Evolutionary conservation across 306 rosid species (phyloP).

Genomic region (Luffa acutangula): DNA sequence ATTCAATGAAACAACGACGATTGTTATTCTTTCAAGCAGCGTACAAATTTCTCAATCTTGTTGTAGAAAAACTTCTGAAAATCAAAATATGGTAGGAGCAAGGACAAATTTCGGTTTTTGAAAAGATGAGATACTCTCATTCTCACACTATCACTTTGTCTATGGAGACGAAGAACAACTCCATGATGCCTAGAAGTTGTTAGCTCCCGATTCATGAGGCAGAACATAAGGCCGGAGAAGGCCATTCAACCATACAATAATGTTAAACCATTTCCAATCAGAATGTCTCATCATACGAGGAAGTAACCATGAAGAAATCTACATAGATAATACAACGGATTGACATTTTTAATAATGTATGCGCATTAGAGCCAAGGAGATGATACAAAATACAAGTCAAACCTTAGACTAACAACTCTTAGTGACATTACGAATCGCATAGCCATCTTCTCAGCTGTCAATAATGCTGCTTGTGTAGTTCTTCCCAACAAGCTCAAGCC

Average conservation of each 20-base stretch:
- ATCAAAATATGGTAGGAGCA: no score
- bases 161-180: neutral
- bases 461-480: neutral
- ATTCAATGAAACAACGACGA: no score
- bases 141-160: no score
- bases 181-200: neutral
- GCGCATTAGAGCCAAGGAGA: constrained; percentile 1
- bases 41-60: no score
- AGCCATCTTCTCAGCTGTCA: constrained; percentile 3
- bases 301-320: neutral
- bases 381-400: constrained; percentile 8
- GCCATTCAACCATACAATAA: neutral
- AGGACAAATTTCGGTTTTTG: no score
- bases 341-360: neutral
- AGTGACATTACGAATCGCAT: neutral
- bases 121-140: no score
- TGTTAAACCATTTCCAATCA: constrained; percentile 6
- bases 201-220: neutral
- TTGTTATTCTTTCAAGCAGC: no score
- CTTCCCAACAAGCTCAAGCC: constrained; percentile 1
- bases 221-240: neutral
- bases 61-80: no score
- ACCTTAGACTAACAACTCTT: neutral
- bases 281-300: neutral
- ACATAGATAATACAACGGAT: constrained; percentile 7